Percentiles rank a stretch among this genome's conserved stretches.
phyloP scores from a whole-genome alignment of 2,329 filamentous ascomycete genomes.

The Cercospora sp. region DNA sequence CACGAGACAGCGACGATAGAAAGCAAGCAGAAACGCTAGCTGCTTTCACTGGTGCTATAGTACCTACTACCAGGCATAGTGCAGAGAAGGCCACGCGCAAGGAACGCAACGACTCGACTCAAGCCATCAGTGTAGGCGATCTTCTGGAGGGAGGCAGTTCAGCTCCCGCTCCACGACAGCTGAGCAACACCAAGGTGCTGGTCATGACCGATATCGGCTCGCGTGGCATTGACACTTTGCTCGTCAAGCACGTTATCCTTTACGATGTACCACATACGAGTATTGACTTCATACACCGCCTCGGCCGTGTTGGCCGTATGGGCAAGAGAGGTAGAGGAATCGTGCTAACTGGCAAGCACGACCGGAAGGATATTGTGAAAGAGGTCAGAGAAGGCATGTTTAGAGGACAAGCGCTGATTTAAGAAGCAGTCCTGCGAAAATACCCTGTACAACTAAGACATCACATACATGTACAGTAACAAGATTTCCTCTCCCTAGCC shows the following conservation, averaged over 20 bases:
- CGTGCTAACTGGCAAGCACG: conserved; percentile 84
- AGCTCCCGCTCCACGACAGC: conserved; percentile 43
- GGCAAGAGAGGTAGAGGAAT: conserved; percentile 84
- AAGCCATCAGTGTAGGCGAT: conserved; percentile 16
- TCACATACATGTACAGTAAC: background rate
- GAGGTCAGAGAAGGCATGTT: conserved; percentile 80
- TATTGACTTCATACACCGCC: conserved; percentile 95
- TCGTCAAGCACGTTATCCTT: conserved; percentile 85
- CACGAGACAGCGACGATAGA: conserved; percentile 77
- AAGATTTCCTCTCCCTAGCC: background rate
- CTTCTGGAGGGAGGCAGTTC: background rate
- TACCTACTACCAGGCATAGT: conserved; percentile 10
- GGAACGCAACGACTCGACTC: background rate
- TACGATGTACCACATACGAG: conserved; percentile 98
- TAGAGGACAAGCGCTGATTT: conserved; percentile 52
- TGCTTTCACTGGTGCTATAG: conserved; percentile 63
- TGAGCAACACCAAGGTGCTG: conserved; percentile 82
- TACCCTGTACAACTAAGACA: conserved; percentile 24
- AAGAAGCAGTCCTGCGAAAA: conserved; percentile 22
- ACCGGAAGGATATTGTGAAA: conserved; percentile 83
- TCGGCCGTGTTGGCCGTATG: conserved; percentile 91
- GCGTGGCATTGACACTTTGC: conserved; percentile 88
- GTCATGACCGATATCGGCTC: conserved; percentile 93
- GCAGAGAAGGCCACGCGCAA: conserved; percentile 5
- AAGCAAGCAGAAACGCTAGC: conserved; percentile 75